Conservation (phyloP, 495 filamentous ascomycete species). For the Aspergillus egyptiacus region DNA sequence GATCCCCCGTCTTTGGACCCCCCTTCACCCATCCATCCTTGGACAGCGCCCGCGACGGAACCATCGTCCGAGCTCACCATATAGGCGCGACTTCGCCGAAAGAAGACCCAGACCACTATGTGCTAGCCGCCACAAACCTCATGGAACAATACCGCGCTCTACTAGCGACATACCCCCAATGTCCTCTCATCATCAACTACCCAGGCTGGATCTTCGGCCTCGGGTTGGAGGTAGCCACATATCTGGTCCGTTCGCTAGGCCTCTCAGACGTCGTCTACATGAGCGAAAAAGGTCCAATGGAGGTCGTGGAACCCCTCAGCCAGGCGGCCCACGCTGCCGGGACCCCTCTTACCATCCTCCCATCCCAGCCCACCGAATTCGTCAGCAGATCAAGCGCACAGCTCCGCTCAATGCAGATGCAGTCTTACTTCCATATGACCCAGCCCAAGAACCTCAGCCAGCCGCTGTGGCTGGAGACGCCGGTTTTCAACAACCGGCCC, state of each 20-base stretch:
- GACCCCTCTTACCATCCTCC: conserved; percentile 36
- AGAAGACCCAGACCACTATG: conserved; percentile 64
- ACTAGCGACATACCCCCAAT: conserved; percentile 33
- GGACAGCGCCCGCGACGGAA: conserved; percentile 25
- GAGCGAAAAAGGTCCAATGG: conserved; percentile 61
- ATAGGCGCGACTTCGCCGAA: conserved; percentile 66
- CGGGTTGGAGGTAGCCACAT: conserved; percentile 62
- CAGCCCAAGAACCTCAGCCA: conserved; percentile 28
- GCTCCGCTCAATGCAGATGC: conserved; percentile 69
- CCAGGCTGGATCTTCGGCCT: conserved; percentile 78
- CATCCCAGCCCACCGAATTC: conserved; percentile 56
- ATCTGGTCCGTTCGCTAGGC: conserved; percentile 48
- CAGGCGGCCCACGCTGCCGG: conserved; percentile 30
- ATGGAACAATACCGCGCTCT: conserved; percentile 55
- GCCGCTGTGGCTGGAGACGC: conserved; percentile 43
- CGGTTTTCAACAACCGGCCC: conserved; percentile 43
- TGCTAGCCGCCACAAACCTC: conserved; percentile 62
- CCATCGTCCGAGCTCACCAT: conserved; percentile 60
- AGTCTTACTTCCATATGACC: conserved; percentile 68
- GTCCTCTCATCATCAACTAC: conserved; percentile 72
- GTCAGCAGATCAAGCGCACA: conserved; percentile 61
- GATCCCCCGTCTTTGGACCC: conserved; percentile 61
- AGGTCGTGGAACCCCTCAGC: conserved; percentile 54
- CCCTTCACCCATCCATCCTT: conserved; percentile 64
- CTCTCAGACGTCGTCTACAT: conserved; percentile 66